Conservation (phyloP, 228 moss, liverwort and hornwort genomes). For the Sphagnum fallax region DNA sequence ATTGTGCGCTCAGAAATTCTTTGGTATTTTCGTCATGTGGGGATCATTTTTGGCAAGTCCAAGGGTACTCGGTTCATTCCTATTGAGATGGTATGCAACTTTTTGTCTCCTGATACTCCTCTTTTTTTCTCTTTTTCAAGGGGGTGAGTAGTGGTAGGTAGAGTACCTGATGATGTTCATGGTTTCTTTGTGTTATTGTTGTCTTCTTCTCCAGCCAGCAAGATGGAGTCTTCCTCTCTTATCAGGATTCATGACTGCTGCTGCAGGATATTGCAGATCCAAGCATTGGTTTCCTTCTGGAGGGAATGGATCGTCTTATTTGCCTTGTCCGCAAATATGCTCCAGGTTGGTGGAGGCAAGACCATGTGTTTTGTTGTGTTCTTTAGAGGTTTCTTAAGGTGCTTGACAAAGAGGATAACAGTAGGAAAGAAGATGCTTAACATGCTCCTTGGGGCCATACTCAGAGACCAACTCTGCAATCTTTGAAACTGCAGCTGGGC, state of each 20-base stretch:
- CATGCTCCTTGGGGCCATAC: too few relatives aligned
- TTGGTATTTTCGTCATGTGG: constrained; percentile 96
- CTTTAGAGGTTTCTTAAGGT: too few relatives aligned
- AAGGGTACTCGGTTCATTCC: constrained; percentile 78
- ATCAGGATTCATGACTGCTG: neutral
- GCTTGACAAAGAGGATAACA: too few relatives aligned
- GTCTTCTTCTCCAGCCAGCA: too few relatives aligned
- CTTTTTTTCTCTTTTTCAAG: neutral
- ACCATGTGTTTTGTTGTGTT: too few relatives aligned
- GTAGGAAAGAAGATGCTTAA: too few relatives aligned
- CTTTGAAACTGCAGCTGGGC: constrained; percentile 39
- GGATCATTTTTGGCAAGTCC: constrained; percentile 79
- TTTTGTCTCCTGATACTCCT: too few relatives aligned
- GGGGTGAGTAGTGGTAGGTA: too few relatives aligned
- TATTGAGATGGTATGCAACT: constrained; percentile 68
- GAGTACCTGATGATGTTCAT: too few relatives aligned
- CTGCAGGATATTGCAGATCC: constrained; percentile 95
- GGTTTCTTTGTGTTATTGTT: too few relatives aligned
- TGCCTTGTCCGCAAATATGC: constrained; percentile 83
- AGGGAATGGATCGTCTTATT: constrained; percentile 93
- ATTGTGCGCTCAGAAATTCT: constrained; percentile 95
- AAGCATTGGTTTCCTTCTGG: constrained; percentile 86
- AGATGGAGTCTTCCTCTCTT: too few relatives aligned
- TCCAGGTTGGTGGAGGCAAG: constrained; percentile 41
- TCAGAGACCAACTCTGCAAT: too few relatives aligned